These are phyloP conservation scores for Yarrowia sp. DNA, from an alignment of 805 yeast genomes.

Conservation along the genomic window DNA sequence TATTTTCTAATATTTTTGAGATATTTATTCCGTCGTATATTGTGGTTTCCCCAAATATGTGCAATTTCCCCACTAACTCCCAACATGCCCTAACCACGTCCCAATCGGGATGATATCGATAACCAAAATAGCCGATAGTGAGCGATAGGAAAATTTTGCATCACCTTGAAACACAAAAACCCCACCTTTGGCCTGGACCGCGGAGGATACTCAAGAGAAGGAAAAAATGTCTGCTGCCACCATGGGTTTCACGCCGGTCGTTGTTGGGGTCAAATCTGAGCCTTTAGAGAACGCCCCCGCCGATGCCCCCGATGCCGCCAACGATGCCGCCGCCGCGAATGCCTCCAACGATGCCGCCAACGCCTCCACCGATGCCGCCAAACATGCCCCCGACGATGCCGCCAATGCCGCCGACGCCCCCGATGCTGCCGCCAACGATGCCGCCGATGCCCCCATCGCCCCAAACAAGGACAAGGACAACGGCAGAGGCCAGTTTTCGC, in stretches of 20 bases:
- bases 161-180: slow-evolving; percentile 22
- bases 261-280: not conserved
- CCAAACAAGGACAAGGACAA: slow-evolving; percentile 7
- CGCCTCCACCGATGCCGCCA: not conserved
- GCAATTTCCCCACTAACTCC: not conserved
- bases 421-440: not conserved
- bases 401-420: not conserved
- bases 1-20: not conserved
- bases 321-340: not conserved
- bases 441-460: not conserved
- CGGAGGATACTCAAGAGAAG: not conserved
- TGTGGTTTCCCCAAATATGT: not conserved
- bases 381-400: not conserved
- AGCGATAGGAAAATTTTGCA: slow-evolving; percentile 27
- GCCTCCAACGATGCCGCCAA: not conserved
- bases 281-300: not conserved
- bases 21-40: not conserved
- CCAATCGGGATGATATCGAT: slow-evolving; percentile 27
- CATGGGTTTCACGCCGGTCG: slow-evolving; percentile 22
- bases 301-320: not conserved
- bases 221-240: slow-evolving; percentile 21
- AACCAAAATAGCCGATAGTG: slow-evolving; percentile 27
- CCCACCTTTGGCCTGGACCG: slow-evolving; percentile 5
- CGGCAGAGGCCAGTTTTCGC: slow-evolving; percentile 9
- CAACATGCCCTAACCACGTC: not conserved